Base-by-base conservation (phyloP, 441 rosid genomes). In the Brassica balearica region DNA sequence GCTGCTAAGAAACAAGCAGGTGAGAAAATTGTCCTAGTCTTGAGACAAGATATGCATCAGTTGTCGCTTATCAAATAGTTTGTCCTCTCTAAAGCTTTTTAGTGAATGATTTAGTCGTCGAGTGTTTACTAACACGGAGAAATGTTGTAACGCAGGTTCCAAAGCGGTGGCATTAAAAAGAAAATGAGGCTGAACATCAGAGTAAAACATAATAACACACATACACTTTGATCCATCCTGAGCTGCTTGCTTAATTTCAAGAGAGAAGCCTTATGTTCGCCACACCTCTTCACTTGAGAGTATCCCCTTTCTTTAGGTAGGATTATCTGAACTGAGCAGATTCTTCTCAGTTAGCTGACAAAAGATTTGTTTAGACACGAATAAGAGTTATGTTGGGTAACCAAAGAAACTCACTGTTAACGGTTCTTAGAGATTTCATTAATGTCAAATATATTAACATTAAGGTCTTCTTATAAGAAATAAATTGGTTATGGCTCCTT, bases 1-100 rank as follows among this genome's bases (percentile, higher is more conserved):
- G 41, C 83, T 72, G 32, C 77, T 9, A 76, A 41, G 64, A 81
- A 81, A 55, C 74, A 62, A 81, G 4, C 63, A 76, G 77, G 83
- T 81, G 68, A 76, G 74, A 66, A 71, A 66, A 6, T 17, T 5
- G 20, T 63, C 23, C 27, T 14, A 36, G 20, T 78, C 58, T 59
- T 65, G 23, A 10, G 23, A 20, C 12, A 7, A 51, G 41, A 55
- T 46, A 58, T 55, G 60, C 56, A 58, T 65, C 20, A 58, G 22
- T 29, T 53, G n/a, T 51, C 59, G 2, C 70, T 62, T 2, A 15
- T 15, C 62, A 29, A 15, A 34, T 34, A 15, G 64, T 34, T 55
- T 55, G 55, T 22, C 1, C 38, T 60, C 41, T 51, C 12, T 61
- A 68, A 58, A 60, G 72, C 15, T 60, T 61, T 9, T 20, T 3